phyloP scores from a whole-genome alignment of 768 basidiomycete species.

The Saitozyma sp. region DNA sequence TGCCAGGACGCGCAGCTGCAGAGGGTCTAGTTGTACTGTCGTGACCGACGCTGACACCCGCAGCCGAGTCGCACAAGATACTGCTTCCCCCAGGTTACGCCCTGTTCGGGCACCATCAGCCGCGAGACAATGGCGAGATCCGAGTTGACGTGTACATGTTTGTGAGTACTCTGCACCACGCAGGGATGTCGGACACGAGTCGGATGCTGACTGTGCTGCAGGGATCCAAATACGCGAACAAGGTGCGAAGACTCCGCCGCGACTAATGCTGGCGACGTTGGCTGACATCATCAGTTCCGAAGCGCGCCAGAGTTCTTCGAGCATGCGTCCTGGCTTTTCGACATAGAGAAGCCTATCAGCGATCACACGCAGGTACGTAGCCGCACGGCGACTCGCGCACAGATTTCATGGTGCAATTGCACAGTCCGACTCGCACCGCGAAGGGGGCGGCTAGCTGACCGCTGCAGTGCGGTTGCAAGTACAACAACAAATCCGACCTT shows the following conservation, averaged over 20 bases:
- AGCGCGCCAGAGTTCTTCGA: constrained; percentile 37
- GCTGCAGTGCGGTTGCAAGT: constrained; percentile 34
- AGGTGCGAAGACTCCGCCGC: constrained; percentile 4
- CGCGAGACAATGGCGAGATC: constrained; percentile 14
- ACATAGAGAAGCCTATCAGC: constrained; percentile 20
- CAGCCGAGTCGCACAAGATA: constrained; percentile 15
- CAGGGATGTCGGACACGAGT: too few species aligned
- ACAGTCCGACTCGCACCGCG: neutral
- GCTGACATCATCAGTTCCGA: constrained; percentile 28
- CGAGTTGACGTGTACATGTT: constrained; percentile 35
- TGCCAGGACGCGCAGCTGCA: too few species aligned
- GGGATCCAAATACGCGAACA: constrained; percentile 26
- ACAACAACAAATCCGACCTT: constrained; percentile 12
- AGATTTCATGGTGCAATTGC: too few species aligned
- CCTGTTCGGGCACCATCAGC: constrained; percentile 36
- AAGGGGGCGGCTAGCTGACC: constrained; percentile 1
- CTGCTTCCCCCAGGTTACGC: constrained; percentile 39
- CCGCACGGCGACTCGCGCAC: too few species aligned
- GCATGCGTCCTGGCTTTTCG: constrained; percentile 43
- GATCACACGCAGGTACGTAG: constrained; percentile 28
- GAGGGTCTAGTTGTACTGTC: too few species aligned
- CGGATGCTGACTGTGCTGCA: constrained; percentile 4
- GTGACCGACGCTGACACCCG: neutral
- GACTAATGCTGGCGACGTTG: constrained; percentile 5
- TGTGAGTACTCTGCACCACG: constrained; percentile 20